Base-by-base conservation (phyloP, 139 green algal species). In the Diplosphaera chodatii region DNA sequence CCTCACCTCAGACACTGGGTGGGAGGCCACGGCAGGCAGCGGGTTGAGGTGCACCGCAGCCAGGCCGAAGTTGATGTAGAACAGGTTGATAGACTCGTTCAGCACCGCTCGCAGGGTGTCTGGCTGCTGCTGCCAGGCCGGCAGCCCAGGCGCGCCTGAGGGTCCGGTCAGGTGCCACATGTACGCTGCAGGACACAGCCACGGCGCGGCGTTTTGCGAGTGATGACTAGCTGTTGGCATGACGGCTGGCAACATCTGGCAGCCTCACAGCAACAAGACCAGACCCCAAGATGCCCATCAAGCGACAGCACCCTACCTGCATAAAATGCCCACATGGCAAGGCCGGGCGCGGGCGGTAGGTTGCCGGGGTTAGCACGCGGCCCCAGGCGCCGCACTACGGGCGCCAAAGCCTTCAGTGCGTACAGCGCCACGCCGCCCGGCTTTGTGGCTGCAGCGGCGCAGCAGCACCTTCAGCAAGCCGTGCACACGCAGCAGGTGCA, bases 51-150 rank as follows among this genome's bases (percentile, higher is more conserved):
- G 66, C 0, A 88, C 31, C 25, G 72, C 28, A 16, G 69, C 72
- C n/a, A 90, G 68, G 1, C 74, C 59, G 10, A 78, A 79, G 68
- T 96, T 96, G 65, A 96, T 74, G 71, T 93, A 96, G 76, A 94
- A 96, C 69, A 94, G 91, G 78, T 96, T 96, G 41, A 90, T 55
- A 2, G 81, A 90, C 76, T 94, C 82, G 74, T 96, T 66, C 5
- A 90, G 67, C 28, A 90, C 74, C 34, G 82, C 66, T 40, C 70
- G 20, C 32, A 88, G 64, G 1, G 70, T 74, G n/a, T 89, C 74
- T 0, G 74, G 63, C 18, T 77, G 41, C 23, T 83, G 67, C 34
- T 83, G 56, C 55, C 48, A 87, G 0, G 59, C 83, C n/a, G 89
- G 82, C 22, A 66, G 23, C 10, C 89, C 89, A 1, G 89, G 89